Evolutionary conservation across 306 rosid genomes (phyloP).

Genomic region (Vigna trinervia): DNA sequence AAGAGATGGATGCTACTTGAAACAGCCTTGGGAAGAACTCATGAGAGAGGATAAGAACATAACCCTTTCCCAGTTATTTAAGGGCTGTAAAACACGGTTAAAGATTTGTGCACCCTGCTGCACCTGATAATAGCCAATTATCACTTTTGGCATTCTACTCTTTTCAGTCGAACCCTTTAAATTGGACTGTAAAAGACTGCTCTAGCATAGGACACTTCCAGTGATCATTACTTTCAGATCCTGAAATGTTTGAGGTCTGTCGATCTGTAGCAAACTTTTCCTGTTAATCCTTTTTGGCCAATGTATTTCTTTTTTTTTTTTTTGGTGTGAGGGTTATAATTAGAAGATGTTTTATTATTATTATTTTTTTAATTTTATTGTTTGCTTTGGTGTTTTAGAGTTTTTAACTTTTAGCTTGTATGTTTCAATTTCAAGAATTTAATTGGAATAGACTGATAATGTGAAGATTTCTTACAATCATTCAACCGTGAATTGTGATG

Average conservation of each 20-base stretch:
- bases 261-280: background rate
- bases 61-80: background rate
- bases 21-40: slow-evolving; percentile 17
- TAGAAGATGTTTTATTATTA: background rate
- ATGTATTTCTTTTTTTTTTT: background rate
- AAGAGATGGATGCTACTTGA: slow-evolving; percentile 9
- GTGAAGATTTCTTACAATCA: background rate
- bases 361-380: background rate
- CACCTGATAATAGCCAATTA: slow-evolving; percentile 10
- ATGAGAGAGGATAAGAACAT: background rate
- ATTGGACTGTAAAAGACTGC: slow-evolving; percentile 1
- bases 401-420: slow-evolving; percentile 5
- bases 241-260: slow-evolving; percentile 21
- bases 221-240: slow-evolving; percentile 11
- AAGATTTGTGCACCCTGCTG: slow-evolving; percentile 17
- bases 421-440: background rate
- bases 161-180: background rate
- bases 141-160: background rate
- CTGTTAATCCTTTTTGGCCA: background rate
- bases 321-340: background rate
- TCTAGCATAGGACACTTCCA: background rate
- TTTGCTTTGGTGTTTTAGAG: background rate
- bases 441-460: background rate
- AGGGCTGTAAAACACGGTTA: background rate
- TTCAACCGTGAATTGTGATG: background rate